These are phyloP conservation scores for Begonia peltatifolia DNA, from an alignment of 306 rosid genomes.

Conservation along the genomic window DNA sequence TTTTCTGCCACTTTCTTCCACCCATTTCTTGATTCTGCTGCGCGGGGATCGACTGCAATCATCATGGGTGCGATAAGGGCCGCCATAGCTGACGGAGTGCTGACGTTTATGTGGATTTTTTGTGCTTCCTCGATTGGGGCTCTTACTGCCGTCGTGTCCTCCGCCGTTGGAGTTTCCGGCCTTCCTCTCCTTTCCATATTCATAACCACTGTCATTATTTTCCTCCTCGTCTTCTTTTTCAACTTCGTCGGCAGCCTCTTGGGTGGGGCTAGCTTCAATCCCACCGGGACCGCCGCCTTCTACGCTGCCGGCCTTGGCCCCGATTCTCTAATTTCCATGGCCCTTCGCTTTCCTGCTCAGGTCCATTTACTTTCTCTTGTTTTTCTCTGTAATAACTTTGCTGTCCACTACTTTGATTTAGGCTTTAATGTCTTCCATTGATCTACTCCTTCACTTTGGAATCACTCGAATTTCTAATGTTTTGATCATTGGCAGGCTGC, in stretches of 20 bases:
- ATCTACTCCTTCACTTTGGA: too few species aligned
- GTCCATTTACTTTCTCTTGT: constrained; percentile 8
- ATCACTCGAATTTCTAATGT: too few species aligned
- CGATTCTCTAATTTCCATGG: constrained; percentile 68
- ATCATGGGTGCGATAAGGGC: constrained; percentile 38
- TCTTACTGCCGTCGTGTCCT: constrained; percentile 22
- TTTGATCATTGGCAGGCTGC: constrained; percentile 32
- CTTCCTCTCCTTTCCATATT: constrained; percentile 28
- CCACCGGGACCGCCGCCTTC: constrained; percentile 63
- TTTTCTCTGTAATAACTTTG: not conserved
- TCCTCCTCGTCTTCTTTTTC: constrained; percentile 45
- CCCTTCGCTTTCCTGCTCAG: constrained; percentile 90
- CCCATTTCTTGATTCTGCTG: too few species aligned
- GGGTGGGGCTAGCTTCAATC: constrained; percentile 95
- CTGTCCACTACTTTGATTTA: too few species aligned
- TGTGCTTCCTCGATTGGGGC: constrained; percentile 49
- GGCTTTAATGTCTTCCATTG: too few species aligned
- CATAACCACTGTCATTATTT: constrained; percentile 43
- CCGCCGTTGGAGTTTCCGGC: constrained; percentile 30
- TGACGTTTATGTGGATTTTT: constrained; percentile 68
- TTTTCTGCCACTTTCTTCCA: too few species aligned
- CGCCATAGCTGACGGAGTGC: constrained; percentile 50
- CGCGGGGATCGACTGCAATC: too few species aligned
- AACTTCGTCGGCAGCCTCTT: constrained; percentile 34
- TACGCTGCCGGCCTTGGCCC: constrained; percentile 64